phyloP scores from a whole-genome alignment of 805 yeast genomes.

The Candida corydali region DNA sequence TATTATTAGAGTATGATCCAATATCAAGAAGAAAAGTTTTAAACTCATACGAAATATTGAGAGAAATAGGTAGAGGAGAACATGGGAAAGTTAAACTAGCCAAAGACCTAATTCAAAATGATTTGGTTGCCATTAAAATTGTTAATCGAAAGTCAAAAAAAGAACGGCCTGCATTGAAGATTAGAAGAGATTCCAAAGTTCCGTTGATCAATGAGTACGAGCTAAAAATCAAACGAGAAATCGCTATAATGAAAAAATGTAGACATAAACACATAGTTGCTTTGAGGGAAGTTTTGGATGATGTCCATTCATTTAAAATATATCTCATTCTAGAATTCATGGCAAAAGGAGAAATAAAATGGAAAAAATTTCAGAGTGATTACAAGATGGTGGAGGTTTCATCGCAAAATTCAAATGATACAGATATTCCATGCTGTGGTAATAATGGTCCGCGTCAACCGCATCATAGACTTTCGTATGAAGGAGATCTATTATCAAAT shows the following conservation, averaged over 20 bases:
- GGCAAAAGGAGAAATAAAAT: constrained; percentile 84
- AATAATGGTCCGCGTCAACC: constrained; percentile 5
- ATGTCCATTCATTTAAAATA: constrained; percentile 74
- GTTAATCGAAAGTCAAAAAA: constrained; percentile 62
- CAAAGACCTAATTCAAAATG: constrained; percentile 57
- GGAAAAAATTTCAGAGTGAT: constrained; percentile 44
- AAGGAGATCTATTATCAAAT: constrained; percentile 19
- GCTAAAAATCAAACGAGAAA: constrained; percentile 35
- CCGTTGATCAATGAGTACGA: constrained; percentile 27
- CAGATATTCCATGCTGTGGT: constrained; percentile 42
- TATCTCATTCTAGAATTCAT: constrained; percentile 87
- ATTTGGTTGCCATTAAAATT: constrained; percentile 87
- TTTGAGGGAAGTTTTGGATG: constrained; percentile 72
- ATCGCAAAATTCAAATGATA: constrained; percentile 13
- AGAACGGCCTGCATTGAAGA: constrained; percentile 29
- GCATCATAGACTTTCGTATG: constrained; percentile 11
- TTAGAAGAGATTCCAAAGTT: constrained; percentile 17
- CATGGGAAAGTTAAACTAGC: constrained; percentile 98
- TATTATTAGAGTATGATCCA: constrained; percentile 86
- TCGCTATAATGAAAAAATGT: constrained; percentile 47
- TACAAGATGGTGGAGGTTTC: not conserved
- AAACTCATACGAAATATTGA: constrained; percentile 83
- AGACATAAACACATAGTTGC: constrained; percentile 39
- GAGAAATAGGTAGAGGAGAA: constrained; percentile 92
- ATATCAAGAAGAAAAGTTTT: constrained; percentile 72